Percentiles rank a stretch among this genome's conserved stretches.
phyloP scores from a whole-genome alignment of 345 rosid species.

The Salix caprea region DNA sequence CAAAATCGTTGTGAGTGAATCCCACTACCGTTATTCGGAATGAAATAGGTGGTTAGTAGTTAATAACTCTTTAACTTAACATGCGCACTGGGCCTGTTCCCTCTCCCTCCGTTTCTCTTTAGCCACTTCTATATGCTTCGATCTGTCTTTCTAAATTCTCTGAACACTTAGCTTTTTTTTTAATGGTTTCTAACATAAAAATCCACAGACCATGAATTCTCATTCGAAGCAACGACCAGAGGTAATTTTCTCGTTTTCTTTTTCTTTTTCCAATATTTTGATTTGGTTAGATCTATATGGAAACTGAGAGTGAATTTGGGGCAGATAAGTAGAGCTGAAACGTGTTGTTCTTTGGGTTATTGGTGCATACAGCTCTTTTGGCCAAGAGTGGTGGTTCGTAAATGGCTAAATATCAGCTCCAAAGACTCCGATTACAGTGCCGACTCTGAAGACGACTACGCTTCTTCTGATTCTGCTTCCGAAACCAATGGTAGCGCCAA shows the following conservation, averaged over 20 bases:
- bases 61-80: not conserved
- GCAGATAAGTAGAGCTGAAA: constrained; percentile 50
- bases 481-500: constrained; percentile 41
- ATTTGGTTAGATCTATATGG: constrained; percentile 1
- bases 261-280: not conserved
- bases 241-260: constrained; percentile 29
- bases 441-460: constrained; percentile 40
- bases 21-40: not conserved
- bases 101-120: not conserved
- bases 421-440: constrained; percentile 76
- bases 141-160: not conserved
- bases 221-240: constrained; percentile 35
- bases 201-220: constrained; percentile 32
- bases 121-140: not conserved
- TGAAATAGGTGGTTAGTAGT: not conserved
- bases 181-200: not conserved
- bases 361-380: constrained; percentile 79
- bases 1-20: not conserved
- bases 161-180: not conserved
- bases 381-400: constrained; percentile 72
- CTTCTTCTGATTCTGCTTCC: constrained; percentile 33
- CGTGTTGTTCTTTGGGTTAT: constrained; percentile 71
- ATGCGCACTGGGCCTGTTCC: not conserved
- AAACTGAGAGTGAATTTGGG: constrained; percentile 28
- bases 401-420: constrained; percentile 68